Percentiles rank a stretch among this genome's conserved stretches.
Conservation (phyloP, 306 rosid species). For the Glycine tomentella region DNA sequence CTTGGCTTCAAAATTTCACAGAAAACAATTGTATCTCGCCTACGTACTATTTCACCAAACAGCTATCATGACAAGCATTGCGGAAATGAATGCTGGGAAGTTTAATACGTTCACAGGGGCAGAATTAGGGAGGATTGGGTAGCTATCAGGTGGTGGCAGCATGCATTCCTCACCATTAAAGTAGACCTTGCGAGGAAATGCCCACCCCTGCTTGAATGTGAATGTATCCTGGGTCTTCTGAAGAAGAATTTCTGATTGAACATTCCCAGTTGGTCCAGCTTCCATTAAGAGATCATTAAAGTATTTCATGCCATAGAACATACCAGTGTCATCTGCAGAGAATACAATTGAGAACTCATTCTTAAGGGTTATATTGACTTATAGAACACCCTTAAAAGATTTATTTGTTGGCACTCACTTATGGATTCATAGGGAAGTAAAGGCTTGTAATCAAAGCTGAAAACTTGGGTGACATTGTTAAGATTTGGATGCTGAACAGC, state of each 20-base stretch:
- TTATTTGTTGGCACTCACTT: conserved; percentile 60
- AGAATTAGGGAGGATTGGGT: conserved; percentile 81
- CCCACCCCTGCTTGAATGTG: conserved; percentile 93
- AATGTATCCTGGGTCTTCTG: conserved; percentile 72
- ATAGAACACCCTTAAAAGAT: background rate
- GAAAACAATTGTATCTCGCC: conserved; percentile 25
- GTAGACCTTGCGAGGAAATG: conserved; percentile 91
- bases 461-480: conserved; percentile 86
- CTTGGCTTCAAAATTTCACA: conserved; percentile 52
- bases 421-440: conserved; percentile 72
- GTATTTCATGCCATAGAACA: conserved; percentile 88
- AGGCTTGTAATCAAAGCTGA: conserved; percentile 93
- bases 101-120: conserved; percentile 48
- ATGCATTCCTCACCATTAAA: conserved; percentile 95
- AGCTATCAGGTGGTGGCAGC: conserved; percentile 86
- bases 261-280: conserved; percentile 87
- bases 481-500: conserved; percentile 94
- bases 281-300: conserved; percentile 81
- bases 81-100: conserved; percentile 52
- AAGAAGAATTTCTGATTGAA: conserved; percentile 90
- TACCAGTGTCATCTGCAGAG: conserved; percentile 88
- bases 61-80: conserved; percentile 58
- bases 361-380: conserved; percentile 13
- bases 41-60: conserved; percentile 55
- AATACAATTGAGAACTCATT: background rate